Evolutionary conservation across 2,329 filamentous ascomycete genomes (phyloP), one percentile per base, ranked within the genome.

Genomic region (Aspergillus transmontanensis): DNA sequence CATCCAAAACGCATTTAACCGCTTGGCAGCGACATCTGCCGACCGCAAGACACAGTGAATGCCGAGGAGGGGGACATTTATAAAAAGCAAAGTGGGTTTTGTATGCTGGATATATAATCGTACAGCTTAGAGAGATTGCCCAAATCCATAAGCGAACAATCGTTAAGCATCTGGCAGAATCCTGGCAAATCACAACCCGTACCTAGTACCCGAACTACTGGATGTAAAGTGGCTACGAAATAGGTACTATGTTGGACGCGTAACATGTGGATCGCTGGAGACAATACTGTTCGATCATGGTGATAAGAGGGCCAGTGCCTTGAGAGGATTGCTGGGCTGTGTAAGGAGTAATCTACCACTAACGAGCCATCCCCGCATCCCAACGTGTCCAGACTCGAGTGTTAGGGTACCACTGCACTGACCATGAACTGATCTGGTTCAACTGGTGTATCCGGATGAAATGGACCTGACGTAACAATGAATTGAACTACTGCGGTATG

Each of bases 1-100:
- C 6, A 72, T 76, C n/a, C 75, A 75, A 12, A 61, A 67, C 39
- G 74, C 73, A 6, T 64, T 78, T 43, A 68, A 70, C 48, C 63
- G 58, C 30, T 60, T 75, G 58, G 69, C 70, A 9, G 58, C 57
- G 41, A 64, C 63, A 51, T 60, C 66, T 32, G 64, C 61, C 54
- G 57, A 62, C 23, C 68, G 67, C 21, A 79, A 79, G 64, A 57
- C 64, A 43, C 69, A 72, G 58, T 78, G 50, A 64, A 26, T n/a
- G 28, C 34, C 12, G 10, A 6, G 5, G 26, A 34, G n/a, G n/a
- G n/a, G 26, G 9, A 28, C 26, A 7, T 28, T 6, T 28, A 5
- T 10, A 41, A 6, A 41, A n/a, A n/a, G 39, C 39, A 16, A 41
- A 41, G 16, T 28, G 16, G 23, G 46, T 11, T 26, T 11, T 10